These are phyloP conservation scores for Metschnikowia colocasiae DNA, from an alignment of 805 yeast species.

Conservation along the genomic window DNA sequence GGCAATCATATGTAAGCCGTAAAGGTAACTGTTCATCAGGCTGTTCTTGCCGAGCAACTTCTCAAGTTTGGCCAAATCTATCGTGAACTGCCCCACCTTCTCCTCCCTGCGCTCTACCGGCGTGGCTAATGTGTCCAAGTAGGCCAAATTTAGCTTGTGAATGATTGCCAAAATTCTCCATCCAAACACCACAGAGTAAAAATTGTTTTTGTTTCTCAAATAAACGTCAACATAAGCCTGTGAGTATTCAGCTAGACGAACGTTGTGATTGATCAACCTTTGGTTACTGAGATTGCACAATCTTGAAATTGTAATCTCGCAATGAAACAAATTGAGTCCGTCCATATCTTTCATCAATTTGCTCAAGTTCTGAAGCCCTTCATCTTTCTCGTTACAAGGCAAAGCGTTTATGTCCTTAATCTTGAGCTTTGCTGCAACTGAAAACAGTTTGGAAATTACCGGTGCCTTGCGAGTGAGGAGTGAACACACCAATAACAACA, in stretches of 20 bases:
- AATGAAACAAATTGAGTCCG: conserved; percentile 29
- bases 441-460: conserved; percentile 18
- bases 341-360: conserved; percentile 29
- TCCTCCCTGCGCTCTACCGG: conserved; percentile 14
- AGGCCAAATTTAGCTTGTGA: conserved; percentile 30
- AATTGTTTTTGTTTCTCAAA: conserved; percentile 20
- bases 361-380: conserved; percentile 22
- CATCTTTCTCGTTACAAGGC: conserved; percentile 27
- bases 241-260: conserved; percentile 27
- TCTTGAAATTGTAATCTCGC: conserved; percentile 25
- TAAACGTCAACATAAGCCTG: conserved; percentile 30
- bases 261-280: conserved; percentile 23
- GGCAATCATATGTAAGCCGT: conserved; percentile 25
- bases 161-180: conserved; percentile 38
- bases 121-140: conserved; percentile 19
- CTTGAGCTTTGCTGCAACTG: conserved; percentile 24
- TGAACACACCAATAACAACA: conserved; percentile 28
- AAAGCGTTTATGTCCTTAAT: conserved; percentile 28
- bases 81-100: conserved; percentile 11
- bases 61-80: conserved; percentile 17
- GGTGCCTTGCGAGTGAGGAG: conserved; percentile 25
- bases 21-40: conserved; percentile 18
- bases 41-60: conserved; percentile 9
- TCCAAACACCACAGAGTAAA: conserved; percentile 26
- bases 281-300: conserved; percentile 24